A percentile compares a stretch with the other conserved stretches of the same genome.
Conservation (phyloP, 2,329 filamentous ascomycete genomes). For the Aspergillus fumigatiaffinis region DNA sequence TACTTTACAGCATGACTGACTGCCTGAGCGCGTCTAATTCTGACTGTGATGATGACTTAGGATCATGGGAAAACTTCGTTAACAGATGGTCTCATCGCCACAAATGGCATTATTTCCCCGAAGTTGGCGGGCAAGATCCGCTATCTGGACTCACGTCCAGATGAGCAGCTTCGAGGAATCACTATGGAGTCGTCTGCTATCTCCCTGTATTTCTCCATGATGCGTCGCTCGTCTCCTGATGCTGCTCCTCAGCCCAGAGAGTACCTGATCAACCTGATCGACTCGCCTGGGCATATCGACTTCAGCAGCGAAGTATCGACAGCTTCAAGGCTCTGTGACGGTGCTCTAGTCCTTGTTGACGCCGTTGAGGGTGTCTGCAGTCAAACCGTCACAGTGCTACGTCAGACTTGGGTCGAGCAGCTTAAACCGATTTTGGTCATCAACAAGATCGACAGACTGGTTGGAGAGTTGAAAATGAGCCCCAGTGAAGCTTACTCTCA, state of each 20-base stretch:
- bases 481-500: constrained; percentile 86
- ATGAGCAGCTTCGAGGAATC: constrained; percentile 93
- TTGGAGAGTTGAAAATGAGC: constrained; percentile 93
- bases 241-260: constrained; percentile 71
- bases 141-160: constrained; percentile 91
- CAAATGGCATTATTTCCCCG: constrained; percentile 98
- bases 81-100: constrained; percentile 91
- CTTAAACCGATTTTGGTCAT: constrained; percentile 91
- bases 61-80: constrained; percentile 98
- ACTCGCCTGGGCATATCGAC: constrained; percentile 96
- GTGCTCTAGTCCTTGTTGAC: constrained; percentile 89
- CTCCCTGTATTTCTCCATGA: constrained; percentile 90
- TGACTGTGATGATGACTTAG: constrained; percentile 35
- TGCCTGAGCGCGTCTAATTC: not conserved
- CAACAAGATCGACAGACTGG: constrained; percentile 95
- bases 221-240: constrained; percentile 67
- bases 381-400: constrained; percentile 93
- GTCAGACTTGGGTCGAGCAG: constrained; percentile 94
- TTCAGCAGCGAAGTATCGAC: constrained; percentile 98
- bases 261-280: constrained; percentile 94
- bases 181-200: constrained; percentile 99
- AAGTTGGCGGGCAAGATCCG: constrained; percentile 97
- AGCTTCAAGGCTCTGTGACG: constrained; percentile 88
- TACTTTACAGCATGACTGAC: constrained; percentile 16
- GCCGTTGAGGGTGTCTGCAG: constrained; percentile 97